Evolutionary conservation across 2,329 filamentous ascomycete species (phyloP), one percentile per base, ranked within the genome.

Genomic region (Colletotrichum echinochloae): DNA sequence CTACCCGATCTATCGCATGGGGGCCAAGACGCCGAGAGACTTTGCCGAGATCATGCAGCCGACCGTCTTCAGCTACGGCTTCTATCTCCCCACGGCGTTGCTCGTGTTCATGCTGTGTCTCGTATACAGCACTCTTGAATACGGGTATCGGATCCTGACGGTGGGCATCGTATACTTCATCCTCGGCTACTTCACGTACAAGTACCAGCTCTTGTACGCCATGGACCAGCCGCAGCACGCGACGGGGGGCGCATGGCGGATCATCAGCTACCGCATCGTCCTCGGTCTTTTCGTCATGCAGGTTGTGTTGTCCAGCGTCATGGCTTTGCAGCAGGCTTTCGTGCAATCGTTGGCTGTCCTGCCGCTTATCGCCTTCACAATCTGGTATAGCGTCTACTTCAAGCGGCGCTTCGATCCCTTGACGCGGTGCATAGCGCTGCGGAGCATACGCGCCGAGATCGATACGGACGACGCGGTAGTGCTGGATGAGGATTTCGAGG

Each of bases 201-300:
- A 98, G 80, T 99, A 99, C 81, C 97, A 99, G 83, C 86, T 99
- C 5, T 86, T 99, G 5, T 99, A 99, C 80, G 94, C 96, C 39
- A 99, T 99, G 96, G 95, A 98, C 76, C 95, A 98, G 79, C 93
- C 94, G 20, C 94, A 97, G 77, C 94, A 97, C 78, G 94, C 94
- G 20, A 98, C 95, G 0, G 97, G 97, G 26, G 91, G 92, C 72
- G 94, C 95, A 5, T 99, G 96, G 96, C 92, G 93, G 59, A 97
- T 99, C 88, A 97, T 99, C 73, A 97, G 94, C 81, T 94, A 96
- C 77, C 93, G 96, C 44, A 88, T 98, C 70, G 89, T 98, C 66
- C 84, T 98, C 30, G 96, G 96, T 1, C 83, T 98, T 12, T 83
- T 97, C 3, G 89, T 98, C 51, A 98, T 98, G 77, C 94, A 99